Evolutionary conservation across 2,329 filamentous ascomycete species (phyloP).

Genomic region (Ustulina deusta): DNA sequence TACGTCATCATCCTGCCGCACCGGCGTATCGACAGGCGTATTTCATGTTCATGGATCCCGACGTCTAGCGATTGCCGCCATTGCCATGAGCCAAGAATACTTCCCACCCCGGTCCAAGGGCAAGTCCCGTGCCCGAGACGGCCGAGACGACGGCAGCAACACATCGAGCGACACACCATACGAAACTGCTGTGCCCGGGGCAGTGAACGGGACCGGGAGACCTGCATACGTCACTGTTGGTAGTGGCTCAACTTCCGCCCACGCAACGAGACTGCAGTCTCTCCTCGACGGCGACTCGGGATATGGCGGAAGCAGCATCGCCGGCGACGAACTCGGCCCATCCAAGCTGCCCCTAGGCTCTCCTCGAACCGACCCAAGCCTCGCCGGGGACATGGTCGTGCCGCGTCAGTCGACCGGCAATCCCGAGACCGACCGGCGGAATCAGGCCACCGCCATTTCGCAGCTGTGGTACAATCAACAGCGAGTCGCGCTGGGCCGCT

Average conservation of each 20-base stretch:
- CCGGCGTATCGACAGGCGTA: not conserved
- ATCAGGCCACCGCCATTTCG: conserved; percentile 84
- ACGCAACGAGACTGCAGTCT: conserved; percentile 82
- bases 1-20: not conserved
- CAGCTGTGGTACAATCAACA: conserved; percentile 97
- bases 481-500: conserved; percentile 84
- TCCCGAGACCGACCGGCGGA: conserved; percentile 73
- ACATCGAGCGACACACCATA: conserved; percentile 40
- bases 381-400: conserved; percentile 60
- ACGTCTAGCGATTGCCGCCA: conserved; percentile 41
- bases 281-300: conserved; percentile 90
- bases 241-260: conserved; percentile 81
- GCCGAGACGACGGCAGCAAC: conserved; percentile 14
- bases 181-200: conserved; percentile 38
- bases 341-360: conserved; percentile 51
- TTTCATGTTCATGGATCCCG: conserved; percentile 37
- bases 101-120: conserved; percentile 52
- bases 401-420: conserved; percentile 55
- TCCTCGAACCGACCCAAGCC: conserved; percentile 58
- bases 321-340: conserved; percentile 68
- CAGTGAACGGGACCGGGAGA: conserved; percentile 47
- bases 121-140: conserved; percentile 58
- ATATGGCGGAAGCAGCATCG: conserved; percentile 81
- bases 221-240: conserved; percentile 91
- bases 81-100: conserved; percentile 71